phyloP scores from a whole-genome alignment of 1,284 basidiomycete genomes.

The Cutaneotrichosporon sp. region DNA sequence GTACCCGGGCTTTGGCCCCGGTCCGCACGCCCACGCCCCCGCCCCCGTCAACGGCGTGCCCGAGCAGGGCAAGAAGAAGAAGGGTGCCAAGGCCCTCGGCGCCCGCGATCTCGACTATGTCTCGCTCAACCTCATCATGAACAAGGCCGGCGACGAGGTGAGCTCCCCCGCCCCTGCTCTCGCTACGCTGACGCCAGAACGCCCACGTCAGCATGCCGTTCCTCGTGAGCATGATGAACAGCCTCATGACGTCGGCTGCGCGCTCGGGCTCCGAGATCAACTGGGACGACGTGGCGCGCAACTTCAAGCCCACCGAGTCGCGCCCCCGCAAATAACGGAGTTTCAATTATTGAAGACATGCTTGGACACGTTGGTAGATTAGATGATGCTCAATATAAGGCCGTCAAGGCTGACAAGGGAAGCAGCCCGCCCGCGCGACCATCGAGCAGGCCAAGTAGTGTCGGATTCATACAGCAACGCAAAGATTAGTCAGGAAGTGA shows the following conservation, averaged over 20 bases:
- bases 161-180: no score
- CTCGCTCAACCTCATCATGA: slow-evolving; percentile 8
- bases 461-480: no score
- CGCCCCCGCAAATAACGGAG: no score
- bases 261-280: slow-evolving; percentile 1
- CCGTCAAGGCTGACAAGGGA: no score
- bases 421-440: no score
- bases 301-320: slow-evolving; percentile 1
- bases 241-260: not conserved
- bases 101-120: slow-evolving; percentile 2
- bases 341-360: no score
- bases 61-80: slow-evolving; percentile 1
- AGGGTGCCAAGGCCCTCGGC: not conserved
- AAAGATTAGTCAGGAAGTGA: not conserved
- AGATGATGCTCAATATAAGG: no score
- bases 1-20: no score
- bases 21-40: no score
- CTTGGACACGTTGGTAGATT: no score
- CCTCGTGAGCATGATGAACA: slow-evolving; percentile 7
- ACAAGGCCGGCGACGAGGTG: slow-evolving; percentile 4
- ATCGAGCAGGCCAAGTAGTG: not conserved
- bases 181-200: not conserved
- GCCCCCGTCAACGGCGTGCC: not conserved
- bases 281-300: slow-evolving; percentile 9
- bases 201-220: slow-evolving; percentile 1